Percentiles rank a stretch among this genome's conserved stretches.
phyloP scores from a whole-genome alignment of 2,329 filamentous ascomycete genomes.

The Domatiomyces globalis region DNA sequence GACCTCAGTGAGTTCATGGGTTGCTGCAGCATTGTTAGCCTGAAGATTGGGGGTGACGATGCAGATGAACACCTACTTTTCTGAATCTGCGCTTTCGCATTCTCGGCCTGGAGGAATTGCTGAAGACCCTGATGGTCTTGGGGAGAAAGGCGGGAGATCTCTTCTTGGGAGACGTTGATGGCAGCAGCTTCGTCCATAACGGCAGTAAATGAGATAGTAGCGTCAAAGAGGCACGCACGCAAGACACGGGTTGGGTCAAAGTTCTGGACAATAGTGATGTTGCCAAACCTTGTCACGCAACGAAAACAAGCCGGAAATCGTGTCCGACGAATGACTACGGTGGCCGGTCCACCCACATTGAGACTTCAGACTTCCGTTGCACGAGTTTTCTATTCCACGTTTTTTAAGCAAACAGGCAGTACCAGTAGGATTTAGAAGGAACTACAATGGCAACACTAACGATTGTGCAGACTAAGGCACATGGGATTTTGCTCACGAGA shows the following conservation, averaged over 20 bases:
- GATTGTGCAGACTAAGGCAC: too few relatives aligned
- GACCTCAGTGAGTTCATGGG: conserved; percentile 55
- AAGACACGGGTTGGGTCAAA: background rate
- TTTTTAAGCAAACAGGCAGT: too few relatives aligned
- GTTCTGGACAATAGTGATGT: background rate
- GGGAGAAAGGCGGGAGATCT: conserved; percentile 45
- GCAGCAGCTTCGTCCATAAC: conserved; percentile 13
- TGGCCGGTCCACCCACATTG: background rate
- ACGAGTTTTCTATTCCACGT: too few relatives aligned
- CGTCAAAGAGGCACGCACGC: too few relatives aligned
- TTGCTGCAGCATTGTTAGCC: conserved; percentile 29
- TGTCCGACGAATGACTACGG: background rate
- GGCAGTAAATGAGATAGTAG: background rate
- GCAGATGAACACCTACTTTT: conserved; percentile 27
- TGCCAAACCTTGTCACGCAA: background rate
- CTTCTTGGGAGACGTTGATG: conserved; percentile 13
- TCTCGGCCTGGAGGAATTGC: conserved; percentile 70
- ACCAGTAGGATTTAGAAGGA: too few relatives aligned
- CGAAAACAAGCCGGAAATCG: background rate
- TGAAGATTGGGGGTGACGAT: background rate
- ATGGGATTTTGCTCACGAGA: too few relatives aligned
- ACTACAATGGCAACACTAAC: too few relatives aligned
- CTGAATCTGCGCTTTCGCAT: conserved; percentile 56
- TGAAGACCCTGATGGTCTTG: conserved; percentile 78
- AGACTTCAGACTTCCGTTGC: background rate